Base-by-base conservation (phyloP, 306 rosid species). In the Pterocarpus santalinus region DNA sequence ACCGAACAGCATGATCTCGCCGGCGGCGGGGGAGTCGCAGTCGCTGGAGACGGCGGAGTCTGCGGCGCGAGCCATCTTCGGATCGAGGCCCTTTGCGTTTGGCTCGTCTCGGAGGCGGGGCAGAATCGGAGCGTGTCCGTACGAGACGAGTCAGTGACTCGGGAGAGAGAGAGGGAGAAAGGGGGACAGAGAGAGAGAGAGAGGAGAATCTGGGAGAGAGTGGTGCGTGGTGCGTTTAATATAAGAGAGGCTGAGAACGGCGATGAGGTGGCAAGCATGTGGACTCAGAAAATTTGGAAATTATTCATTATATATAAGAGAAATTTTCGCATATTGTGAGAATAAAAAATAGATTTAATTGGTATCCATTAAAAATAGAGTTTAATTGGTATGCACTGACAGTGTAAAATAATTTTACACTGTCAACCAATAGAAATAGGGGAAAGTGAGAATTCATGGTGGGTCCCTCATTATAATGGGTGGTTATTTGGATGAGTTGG, bases 1-100 rank as follows among this genome's bases (percentile, higher is more conserved):
- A 1, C 99, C 99, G 75, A 96, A 96, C 52, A 96, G 88, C 90
- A 96, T 96, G 87, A 96, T 64, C 90, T 92, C 98, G 33, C 91
- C 61, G 32, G 61, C 92, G 72, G 90, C 75, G 10, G 47, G 66
- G 60, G 11, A 55, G 36, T 49, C 78, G 16, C 80, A 57, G 36
- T 49, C 78, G 30, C 81, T 77, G 80, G 84, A 43, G 28, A 75
- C 30, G 65, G 82, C 28, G 73, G 90, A 79, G 43, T 86, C 90
- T 3, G 79, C 53, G 61, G 38, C 49, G 32, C 3, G 47, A 36
- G 88, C 82, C 97, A 91, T 94, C 62, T 16, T 85, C 46, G 46
- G 46, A 69, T 77, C 65, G 30, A 60, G 28, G 61, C 70, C 58
- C 70, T 63, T 35, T 75, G 58, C 0, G 41, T 73, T 11, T 10